These are phyloP conservation scores for Backusella liffmaniae DNA, from an alignment of 192 early-diverging fungal genomes.

Conservation along the genomic window DNA sequence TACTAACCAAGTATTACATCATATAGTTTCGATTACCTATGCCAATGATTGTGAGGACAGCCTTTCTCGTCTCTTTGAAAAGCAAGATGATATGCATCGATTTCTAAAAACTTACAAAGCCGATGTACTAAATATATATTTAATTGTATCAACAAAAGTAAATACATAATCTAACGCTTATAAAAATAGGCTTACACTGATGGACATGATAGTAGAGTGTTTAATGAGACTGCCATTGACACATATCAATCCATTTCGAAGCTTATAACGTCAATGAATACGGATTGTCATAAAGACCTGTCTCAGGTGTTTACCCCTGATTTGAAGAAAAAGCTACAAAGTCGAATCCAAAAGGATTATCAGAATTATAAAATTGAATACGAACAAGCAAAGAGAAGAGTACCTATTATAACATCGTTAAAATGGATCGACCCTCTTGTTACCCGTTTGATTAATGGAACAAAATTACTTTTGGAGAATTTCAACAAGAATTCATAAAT, in stretches of 20 bases:
- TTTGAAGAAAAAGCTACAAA: neutral
- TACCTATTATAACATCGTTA: neutral
- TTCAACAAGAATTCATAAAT: neutral
- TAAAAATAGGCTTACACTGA: neutral
- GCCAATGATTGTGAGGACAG: neutral
- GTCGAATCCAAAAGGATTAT: neutral
- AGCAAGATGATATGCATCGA: neutral
- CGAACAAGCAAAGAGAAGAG: neutral
- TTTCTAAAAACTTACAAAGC: neutral
- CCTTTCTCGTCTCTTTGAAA: neutral
- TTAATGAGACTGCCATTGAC: neutral
- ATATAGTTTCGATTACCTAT: neutral
- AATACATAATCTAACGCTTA: neutral
- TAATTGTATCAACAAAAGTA: neutral
- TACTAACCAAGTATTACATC: neutral
- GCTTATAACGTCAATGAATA: neutral
- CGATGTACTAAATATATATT: neutral
- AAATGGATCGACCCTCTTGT: neutral
- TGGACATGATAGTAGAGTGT: neutral
- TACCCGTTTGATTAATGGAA: neutral
- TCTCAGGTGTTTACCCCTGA: neutral
- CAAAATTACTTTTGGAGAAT: neutral
- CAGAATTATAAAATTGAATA: neutral
- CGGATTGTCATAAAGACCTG: neutral
- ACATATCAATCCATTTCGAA: neutral